A percentile compares a stretch with the other conserved stretches of the same genome.
These are phyloP conservation scores for Suhomyces bribrorum DNA, from an alignment of 1,139 yeast species.

Conservation along the genomic window DNA sequence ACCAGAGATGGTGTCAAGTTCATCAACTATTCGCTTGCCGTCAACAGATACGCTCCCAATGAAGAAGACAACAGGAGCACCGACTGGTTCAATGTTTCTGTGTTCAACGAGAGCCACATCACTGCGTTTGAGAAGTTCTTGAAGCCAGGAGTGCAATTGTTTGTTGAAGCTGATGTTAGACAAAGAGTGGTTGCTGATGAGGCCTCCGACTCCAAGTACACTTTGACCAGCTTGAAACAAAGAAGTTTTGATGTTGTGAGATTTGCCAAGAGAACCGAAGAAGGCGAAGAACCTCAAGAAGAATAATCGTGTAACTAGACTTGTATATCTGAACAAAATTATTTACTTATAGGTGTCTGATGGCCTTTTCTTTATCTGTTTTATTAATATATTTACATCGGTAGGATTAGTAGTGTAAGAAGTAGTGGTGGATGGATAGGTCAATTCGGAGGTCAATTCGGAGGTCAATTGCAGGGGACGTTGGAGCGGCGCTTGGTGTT, in stretches of 20 bases:
- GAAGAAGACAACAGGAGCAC: constrained; percentile 33
- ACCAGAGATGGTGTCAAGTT: constrained; percentile 41
- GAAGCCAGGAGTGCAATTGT: constrained; percentile 45
- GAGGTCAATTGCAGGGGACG: too few species aligned
- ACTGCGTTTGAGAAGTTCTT: constrained; percentile 40
- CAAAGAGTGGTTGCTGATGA: constrained; percentile 39
- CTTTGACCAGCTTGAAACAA: constrained; percentile 38
- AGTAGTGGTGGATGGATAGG: neutral
- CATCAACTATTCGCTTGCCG: constrained; percentile 47
- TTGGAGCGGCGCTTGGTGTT: too few species aligned
- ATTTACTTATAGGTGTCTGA: neutral
- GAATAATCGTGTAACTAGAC: neutral
- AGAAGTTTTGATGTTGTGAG: constrained; percentile 40
- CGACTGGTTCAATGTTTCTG: constrained; percentile 47
- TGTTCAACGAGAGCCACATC: constrained; percentile 43
- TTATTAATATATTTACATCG: constrained; percentile 3
- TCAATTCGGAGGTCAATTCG: too few species aligned
- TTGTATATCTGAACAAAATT: too few species aligned
- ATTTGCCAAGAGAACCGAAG: constrained; percentile 34
- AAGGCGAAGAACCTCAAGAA: constrained; percentile 13
- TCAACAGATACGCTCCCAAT: constrained; percentile 37
- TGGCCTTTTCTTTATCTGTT: constrained; percentile 1
- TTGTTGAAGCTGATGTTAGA: constrained; percentile 45
- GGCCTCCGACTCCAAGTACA: constrained; percentile 32
- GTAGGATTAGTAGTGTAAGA: neutral